Conservation (phyloP, 2,329 filamentous ascomycete genomes). For the Sarocladium oryzae region DNA sequence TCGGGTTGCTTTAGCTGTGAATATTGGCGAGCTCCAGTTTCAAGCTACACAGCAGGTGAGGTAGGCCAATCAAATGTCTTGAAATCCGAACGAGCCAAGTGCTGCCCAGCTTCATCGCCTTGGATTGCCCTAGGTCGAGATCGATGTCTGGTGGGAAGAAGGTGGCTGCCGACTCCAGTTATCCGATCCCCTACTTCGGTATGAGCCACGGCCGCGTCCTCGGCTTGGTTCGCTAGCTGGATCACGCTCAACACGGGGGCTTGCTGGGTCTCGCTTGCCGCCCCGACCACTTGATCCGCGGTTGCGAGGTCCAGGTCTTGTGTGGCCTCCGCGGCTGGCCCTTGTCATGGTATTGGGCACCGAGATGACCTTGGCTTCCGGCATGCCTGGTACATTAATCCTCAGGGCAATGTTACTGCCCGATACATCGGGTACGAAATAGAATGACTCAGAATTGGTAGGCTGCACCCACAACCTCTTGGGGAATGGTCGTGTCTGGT, state of each 20-base stretch:
- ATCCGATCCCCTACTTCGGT: conserved; percentile 33
- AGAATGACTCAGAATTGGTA: conserved; percentile 27
- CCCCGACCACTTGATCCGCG: conserved; percentile 20
- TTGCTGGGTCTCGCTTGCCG: conserved; percentile 27
- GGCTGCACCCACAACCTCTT: conserved; percentile 41
- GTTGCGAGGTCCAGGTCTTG: conserved; percentile 20
- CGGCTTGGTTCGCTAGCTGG: conserved; percentile 17
- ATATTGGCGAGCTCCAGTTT: not conserved
- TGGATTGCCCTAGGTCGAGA: not conserved
- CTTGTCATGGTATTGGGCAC: conserved; percentile 29
- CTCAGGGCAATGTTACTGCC: conserved; percentile 28
- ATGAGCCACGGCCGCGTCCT: conserved; percentile 30
- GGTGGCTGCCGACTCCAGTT: conserved; percentile 31
- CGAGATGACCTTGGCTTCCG: conserved; percentile 29
- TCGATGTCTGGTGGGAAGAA: not conserved
- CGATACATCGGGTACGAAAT: conserved; percentile 25
- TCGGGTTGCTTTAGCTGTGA: not conserved
- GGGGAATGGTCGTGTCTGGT: conserved; percentile 48
- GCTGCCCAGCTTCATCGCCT: not conserved
- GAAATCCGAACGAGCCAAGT: not conserved
- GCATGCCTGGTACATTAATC: conserved; percentile 36
- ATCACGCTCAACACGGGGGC: conserved; percentile 15
- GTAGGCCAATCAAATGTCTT: not conserved
- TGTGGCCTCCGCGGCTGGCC: conserved; percentile 22
- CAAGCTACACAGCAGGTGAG: not conserved